Evolutionary conservation across 257 asterid species (phyloP).

Genomic region (Primulina huaijiensis): DNA sequence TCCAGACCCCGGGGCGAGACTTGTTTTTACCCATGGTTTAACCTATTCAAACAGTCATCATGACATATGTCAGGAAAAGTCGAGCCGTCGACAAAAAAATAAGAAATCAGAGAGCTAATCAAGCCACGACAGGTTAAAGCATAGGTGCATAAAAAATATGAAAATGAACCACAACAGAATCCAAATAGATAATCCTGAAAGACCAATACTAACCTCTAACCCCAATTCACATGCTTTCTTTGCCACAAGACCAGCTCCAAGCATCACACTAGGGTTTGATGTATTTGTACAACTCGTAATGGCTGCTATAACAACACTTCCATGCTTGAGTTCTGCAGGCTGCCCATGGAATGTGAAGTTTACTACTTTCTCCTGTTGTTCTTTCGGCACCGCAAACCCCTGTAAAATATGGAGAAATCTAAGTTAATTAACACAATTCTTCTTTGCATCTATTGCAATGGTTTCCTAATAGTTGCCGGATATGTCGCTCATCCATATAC

Average conservation of each 20-base stretch:
- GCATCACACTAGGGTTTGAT: conserved; percentile 98
- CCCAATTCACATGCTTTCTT: conserved; percentile 93
- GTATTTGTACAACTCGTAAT: conserved; percentile 95
- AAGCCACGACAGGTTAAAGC: background rate
- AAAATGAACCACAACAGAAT: conserved; percentile 11
- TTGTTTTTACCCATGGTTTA: conserved; percentile 94
- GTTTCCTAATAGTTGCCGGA: too few relatives aligned
- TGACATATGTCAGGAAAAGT: conserved; percentile 19
- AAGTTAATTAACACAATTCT: background rate
- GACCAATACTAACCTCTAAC: conserved; percentile 61
- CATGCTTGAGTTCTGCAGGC: conserved; percentile 84
- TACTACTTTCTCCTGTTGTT: conserved; percentile 71
- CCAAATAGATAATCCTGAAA: background rate
- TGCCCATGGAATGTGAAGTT: conserved; percentile 65
- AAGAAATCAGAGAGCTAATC: conserved; percentile 2
- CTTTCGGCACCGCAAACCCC: conserved; percentile 85
- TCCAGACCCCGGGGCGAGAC: conserved; percentile 99
- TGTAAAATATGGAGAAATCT: conserved; percentile 25
- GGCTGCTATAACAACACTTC: conserved; percentile 94
- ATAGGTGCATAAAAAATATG: background rate
- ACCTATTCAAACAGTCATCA: conserved; percentile 47
- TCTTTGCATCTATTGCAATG: background rate
- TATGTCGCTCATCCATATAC: too few relatives aligned
- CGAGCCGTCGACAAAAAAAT: background rate
- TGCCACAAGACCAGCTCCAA: conserved; percentile 96